Conservation (phyloP, 2,329 filamentous ascomycete species). For the Westerdykella sp. region DNA sequence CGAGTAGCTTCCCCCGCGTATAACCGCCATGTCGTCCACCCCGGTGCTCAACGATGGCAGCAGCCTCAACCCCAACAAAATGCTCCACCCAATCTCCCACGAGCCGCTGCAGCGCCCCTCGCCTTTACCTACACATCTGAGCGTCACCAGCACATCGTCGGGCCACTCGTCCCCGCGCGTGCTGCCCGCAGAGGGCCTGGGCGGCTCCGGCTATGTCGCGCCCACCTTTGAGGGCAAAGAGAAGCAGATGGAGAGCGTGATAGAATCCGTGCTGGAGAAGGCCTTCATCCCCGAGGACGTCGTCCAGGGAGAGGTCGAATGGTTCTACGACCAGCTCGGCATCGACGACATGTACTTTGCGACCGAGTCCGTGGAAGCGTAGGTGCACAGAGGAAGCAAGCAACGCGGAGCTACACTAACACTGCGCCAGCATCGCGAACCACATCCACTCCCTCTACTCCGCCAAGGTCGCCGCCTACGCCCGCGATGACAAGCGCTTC, state of each 20-base stretch:
- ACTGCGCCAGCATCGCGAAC: constrained; percentile 60
- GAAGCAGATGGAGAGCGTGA: constrained; percentile 81
- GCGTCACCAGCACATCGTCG: constrained; percentile 51
- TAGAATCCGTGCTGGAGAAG: constrained; percentile 68
- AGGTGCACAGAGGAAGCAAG: constrained; percentile 8
- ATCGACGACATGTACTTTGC: constrained; percentile 99
- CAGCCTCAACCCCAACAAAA: constrained; percentile 45
- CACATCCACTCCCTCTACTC: constrained; percentile 96
- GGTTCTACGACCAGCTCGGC: constrained; percentile 97
- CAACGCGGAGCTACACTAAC: constrained; percentile 8
- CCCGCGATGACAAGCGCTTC: constrained; percentile 85
- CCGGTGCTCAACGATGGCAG: constrained; percentile 21
- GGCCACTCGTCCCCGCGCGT: constrained; percentile 55
- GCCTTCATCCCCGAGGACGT: constrained; percentile 82
- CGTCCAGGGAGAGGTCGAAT: constrained; percentile 77
- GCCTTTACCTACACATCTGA: constrained; percentile 81
- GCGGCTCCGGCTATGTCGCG: constrained; percentile 81
- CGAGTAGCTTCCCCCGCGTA: constrained; percentile 2
- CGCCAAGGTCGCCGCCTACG: constrained; percentile 90
- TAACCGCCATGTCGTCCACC: constrained; percentile 27
- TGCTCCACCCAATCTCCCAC: constrained; percentile 50
- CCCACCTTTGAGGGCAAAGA: constrained; percentile 90
- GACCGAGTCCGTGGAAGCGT: constrained; percentile 73
- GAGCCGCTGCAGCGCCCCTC: constrained; percentile 64
- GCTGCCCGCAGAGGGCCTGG: constrained; percentile 73